Conservation (phyloP, 495 filamentous ascomycete species). For the Xylaria venustula region DNA sequence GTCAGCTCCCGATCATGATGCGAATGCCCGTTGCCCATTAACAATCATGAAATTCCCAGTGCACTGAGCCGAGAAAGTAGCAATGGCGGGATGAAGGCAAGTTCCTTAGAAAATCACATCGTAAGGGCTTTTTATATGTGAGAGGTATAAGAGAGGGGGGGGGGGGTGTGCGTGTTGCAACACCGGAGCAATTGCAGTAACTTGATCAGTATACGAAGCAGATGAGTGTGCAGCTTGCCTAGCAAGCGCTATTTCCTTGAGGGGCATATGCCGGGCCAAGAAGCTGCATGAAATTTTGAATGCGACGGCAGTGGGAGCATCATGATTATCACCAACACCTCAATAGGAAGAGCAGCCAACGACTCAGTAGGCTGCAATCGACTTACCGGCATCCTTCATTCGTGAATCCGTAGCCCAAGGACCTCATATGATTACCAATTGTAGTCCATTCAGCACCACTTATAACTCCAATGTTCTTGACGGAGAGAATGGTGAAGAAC, state of each 20-base stretch:
- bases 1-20: background rate
- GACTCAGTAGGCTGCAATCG: constrained; percentile 1
- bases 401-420: constrained; percentile 51
- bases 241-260: background rate
- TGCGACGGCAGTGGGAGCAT: constrained; percentile 2
- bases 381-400: constrained; percentile 56
- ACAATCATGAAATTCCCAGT: background rate
- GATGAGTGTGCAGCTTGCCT: background rate
- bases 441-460: constrained; percentile 53
- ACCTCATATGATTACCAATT: constrained; percentile 51
- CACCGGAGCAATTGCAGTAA: background rate
- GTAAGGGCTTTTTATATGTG: no score
- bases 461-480: constrained; percentile 55
- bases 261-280: background rate
- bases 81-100: no score
- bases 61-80: background rate
- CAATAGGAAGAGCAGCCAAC: constrained; percentile 6
- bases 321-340: no score
- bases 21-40: background rate
- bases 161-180: background rate
- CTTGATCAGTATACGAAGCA: background rate
- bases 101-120: no score
- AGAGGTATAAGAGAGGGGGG: background rate
- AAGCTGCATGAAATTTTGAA: background rate
- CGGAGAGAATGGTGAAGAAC: constrained; percentile 54